Evolutionary conservation across 2,329 filamentous ascomycete genomes (phyloP), one percentile per base, ranked within the genome.

Genomic region (Madurella fahalii): DNA sequence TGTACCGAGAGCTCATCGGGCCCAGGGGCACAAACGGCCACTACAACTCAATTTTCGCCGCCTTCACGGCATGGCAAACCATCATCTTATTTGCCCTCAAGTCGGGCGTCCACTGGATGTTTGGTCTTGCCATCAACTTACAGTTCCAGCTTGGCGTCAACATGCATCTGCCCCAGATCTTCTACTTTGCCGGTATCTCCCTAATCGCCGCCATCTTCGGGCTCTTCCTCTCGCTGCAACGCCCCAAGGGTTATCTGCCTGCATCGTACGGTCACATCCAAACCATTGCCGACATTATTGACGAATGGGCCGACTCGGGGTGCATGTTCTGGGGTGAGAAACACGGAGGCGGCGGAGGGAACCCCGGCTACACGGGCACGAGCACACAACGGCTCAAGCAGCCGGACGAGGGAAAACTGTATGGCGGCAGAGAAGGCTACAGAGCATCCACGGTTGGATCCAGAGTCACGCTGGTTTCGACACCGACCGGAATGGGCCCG

Each of bases 201-300:
- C 54, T 67, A 1, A 52, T 59, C 4, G 58, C 65, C 16, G 64
- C 66, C 30, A 16, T 65, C 4, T 68, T 69, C 39, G 58, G 64
- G 8, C 59, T 64, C 16, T 59, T 56, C 31, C 57, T 64, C n/a
- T 63, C 56, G 12, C 42, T 63, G 1, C 56, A 57, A 8, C 54
- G 56, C 12, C 62, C 63, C 9, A 43, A 52, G 9, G 67, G 67
- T 9, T 52, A 55, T 16, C 57, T 67, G 9, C 67, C 67, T 7
- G 61, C 64, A 5, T 58, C 65, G 9, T 69, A 61, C 45, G 67
- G 67, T 1, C 67, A 69, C 54, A 55, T 69, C n/a, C 66, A 67
- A 47, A 69, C 67, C 9, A 63, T 69, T 39, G 64, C 61, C 32
- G 64, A 69, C 57, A 53, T 69, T 31, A 59, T 69, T 39, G 67